Conservation (phyloP, 192 early-diverging fungal genomes). For the Coemansia guatemalensis region DNA sequence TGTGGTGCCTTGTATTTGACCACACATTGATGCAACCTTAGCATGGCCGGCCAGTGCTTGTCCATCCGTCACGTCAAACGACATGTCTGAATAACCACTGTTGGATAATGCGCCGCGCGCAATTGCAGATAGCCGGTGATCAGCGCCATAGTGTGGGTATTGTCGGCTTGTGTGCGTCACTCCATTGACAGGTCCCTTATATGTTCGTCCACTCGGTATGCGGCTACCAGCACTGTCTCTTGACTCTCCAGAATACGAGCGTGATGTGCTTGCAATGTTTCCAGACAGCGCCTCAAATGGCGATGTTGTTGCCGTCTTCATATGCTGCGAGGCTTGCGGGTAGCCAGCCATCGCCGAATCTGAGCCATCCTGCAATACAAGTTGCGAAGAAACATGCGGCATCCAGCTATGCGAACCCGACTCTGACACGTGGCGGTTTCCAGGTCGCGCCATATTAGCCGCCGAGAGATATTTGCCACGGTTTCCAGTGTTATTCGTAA, state of each 20-base stretch:
- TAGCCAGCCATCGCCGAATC: constrained; percentile 9
- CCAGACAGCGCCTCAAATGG: constrained; percentile 23
- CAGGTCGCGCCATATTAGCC: background rate
- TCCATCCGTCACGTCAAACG: constrained; percentile 19
- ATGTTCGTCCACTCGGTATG: background rate
- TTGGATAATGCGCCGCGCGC: constrained; percentile 8
- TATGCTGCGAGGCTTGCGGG: background rate
- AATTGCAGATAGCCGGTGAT: constrained; percentile 1
- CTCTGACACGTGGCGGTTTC: constrained; percentile 19
- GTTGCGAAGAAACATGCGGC: constrained; percentile 2
- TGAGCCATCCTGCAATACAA: constrained; percentile 13
- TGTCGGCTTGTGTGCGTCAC: background rate
- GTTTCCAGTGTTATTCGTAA: background rate
- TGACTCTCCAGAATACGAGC: constrained; percentile 20
- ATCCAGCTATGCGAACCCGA: constrained; percentile 21
- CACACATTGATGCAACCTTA: background rate
- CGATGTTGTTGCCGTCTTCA: background rate
- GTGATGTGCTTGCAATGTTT: constrained; percentile 12
- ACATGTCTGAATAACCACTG: constrained; percentile 15
- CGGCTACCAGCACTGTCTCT: background rate
- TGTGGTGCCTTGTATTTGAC: background rate
- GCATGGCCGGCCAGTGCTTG: constrained; percentile 8
- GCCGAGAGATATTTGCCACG: background rate
- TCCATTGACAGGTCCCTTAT: background rate
- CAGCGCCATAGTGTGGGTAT: constrained; percentile 9